phyloP scores from a whole-genome alignment of 2,329 filamentous ascomycete genomes.

The Alternaria brassicicola region DNA sequence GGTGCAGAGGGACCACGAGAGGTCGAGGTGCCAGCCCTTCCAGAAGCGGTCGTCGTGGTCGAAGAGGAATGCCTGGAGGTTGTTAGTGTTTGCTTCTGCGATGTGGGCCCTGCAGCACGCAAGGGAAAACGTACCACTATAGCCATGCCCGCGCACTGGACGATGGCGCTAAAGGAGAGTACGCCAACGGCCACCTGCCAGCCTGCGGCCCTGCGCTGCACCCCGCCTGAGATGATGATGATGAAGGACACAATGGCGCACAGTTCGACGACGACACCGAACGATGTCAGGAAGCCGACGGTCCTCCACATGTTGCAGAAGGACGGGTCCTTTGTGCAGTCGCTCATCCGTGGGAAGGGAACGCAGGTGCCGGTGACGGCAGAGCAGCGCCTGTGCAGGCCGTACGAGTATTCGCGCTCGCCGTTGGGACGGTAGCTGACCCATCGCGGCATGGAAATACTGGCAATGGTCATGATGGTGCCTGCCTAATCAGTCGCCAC shows the following conservation, averaged over 20 bases:
- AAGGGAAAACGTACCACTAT: conserved; percentile 72
- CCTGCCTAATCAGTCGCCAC: conserved; percentile 54
- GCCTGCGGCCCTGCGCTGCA: conserved; percentile 77
- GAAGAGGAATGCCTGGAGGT: conserved; percentile 74
- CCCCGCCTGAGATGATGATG: conserved; percentile 78
- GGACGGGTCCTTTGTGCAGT: conserved; percentile 70
- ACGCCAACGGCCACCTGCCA: conserved; percentile 78
- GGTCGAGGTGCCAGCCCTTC: conserved; percentile 80
- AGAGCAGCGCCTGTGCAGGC: conserved; percentile 82
- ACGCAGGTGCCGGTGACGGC: conserved; percentile 68
- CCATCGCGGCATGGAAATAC: conserved; percentile 75
- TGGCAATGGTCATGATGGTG: conserved; percentile 71
- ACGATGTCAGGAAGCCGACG: conserved; percentile 84
- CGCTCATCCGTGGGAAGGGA: conserved; percentile 69
- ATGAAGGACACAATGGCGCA: conserved; percentile 80
- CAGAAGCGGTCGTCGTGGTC: conserved; percentile 84
- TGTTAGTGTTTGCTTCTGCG: conserved; percentile 12
- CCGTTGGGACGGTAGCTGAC: conserved; percentile 62
- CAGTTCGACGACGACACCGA: conserved; percentile 81
- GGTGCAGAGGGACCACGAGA: conserved; percentile 74
- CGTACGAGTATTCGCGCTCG: conserved; percentile 60
- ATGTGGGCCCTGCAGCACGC: not conserved
- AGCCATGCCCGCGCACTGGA: conserved; percentile 77
- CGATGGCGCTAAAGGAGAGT: conserved; percentile 67
- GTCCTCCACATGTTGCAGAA: conserved; percentile 95